These are phyloP conservation scores for Stagonosporopsis vannaccii DNA, from an alignment of 2,329 filamentous ascomycete genomes.

Conservation along the genomic window DNA sequence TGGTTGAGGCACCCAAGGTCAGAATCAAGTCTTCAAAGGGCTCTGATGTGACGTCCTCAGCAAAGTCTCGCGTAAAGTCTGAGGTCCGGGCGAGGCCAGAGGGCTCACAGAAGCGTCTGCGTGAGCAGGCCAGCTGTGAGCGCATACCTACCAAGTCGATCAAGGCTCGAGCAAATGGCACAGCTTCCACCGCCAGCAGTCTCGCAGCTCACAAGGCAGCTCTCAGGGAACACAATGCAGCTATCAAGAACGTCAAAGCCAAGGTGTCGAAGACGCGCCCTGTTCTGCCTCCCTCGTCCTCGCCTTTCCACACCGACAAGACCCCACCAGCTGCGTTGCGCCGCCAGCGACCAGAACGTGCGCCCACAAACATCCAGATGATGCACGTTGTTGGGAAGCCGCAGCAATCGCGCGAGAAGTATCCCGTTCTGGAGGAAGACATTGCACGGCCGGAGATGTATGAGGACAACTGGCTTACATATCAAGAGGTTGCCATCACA, in stretches of 20 bases:
- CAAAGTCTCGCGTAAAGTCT: conserved; percentile 23
- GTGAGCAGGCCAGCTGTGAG: conserved; percentile 41
- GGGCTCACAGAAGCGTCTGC: conserved; percentile 42
- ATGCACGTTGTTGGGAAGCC: conserved; percentile 44
- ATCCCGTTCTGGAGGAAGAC: conserved; percentile 63
- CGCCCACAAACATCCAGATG: conserved; percentile 42
- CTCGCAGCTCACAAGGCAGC: conserved; percentile 27
- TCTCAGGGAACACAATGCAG: conserved; percentile 30
- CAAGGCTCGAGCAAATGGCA: conserved; percentile 39
- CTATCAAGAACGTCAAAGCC: conserved; percentile 38
- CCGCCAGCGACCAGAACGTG: conserved; percentile 32
- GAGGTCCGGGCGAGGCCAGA: conserved; percentile 36
- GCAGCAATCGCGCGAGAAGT: conserved; percentile 47
- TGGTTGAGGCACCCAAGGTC: conserved; percentile 27
- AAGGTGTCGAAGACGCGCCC: conserved; percentile 31
- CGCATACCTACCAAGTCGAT: conserved; percentile 46
- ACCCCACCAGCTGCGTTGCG: conserved; percentile 47
- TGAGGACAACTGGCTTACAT: conserved; percentile 68
- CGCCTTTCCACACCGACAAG: conserved; percentile 46
- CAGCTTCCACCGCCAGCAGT: conserved; percentile 37
- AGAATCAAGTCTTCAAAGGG: conserved; percentile 23
- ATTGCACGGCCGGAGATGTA: conserved; percentile 65
- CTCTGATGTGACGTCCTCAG: conserved; percentile 25
- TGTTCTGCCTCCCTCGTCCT: conserved; percentile 39
- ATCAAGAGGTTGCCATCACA: conserved; percentile 68